These are phyloP conservation scores for Trifolium pratense DNA, from an alignment of 306 rosid species.

Conservation along the genomic window DNA sequence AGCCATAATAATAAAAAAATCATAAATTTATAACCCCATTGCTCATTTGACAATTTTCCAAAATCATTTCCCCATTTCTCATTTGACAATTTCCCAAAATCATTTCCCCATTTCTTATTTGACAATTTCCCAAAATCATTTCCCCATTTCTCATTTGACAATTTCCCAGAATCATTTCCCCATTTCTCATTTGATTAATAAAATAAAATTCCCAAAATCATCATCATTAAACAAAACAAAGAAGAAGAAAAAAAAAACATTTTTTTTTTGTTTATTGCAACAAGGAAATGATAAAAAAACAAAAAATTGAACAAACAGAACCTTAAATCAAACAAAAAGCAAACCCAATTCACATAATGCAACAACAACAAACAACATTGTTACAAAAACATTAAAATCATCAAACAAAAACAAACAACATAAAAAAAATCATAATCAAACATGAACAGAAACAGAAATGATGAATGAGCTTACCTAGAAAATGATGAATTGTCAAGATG, in stretches of 20 bases:
- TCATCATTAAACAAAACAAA: not conserved
- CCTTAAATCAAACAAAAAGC: slow-evolving; percentile 10
- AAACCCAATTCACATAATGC: slow-evolving; percentile 30
- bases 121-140: too few relatives aligned
- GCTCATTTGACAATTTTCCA: not conserved
- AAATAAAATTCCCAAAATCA: slow-evolving; percentile 26
- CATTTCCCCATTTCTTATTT: too few relatives aligned
- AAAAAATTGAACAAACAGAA: slow-evolving; percentile 20
- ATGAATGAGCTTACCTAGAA: slow-evolving; percentile 54
- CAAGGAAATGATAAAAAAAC: slow-evolving; percentile 7
- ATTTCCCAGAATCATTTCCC: too few relatives aligned
- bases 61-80: slow-evolving; percentile 1
- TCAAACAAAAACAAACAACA: not conserved
- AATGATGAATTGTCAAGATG: slow-evolving; percentile 45
- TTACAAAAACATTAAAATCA: slow-evolving; percentile 27
- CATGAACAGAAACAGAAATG: slow-evolving; percentile 25
- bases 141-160: too few relatives aligned
- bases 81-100: not conserved
- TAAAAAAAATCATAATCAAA: not conserved
- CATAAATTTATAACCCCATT: not conserved
- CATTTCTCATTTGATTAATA: too few relatives aligned
- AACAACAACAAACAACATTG: slow-evolving; percentile 45
- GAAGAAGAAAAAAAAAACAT: not conserved
- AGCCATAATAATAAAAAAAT: slow-evolving; percentile 21
- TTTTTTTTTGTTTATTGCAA: not conserved